A percentile compares a stretch with the other conserved stretches of the same genome.
Evolutionary conservation across 345 rosid genomes (phyloP).

Genomic region (Camelina laxa): DNA sequence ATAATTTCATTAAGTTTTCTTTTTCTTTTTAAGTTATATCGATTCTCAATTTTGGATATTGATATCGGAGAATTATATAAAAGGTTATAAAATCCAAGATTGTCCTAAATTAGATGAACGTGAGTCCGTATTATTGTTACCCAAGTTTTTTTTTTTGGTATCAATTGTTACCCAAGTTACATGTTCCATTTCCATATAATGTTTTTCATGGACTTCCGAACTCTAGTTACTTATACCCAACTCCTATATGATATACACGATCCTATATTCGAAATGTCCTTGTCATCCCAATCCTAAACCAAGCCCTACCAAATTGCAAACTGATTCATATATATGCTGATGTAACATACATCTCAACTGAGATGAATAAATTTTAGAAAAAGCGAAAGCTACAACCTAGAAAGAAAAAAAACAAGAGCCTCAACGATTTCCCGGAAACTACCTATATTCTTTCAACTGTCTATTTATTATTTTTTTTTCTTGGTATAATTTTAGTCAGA

Average conservation of each 20-base stretch:
- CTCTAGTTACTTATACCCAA: too few relatives aligned
- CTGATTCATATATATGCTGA: neutral
- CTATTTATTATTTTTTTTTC: neutral
- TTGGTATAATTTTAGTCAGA: neutral
- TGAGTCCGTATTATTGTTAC: too few relatives aligned
- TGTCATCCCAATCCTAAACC: neutral
- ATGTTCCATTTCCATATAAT: too few relatives aligned
- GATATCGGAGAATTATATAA: too few relatives aligned
- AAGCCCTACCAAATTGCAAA: neutral
- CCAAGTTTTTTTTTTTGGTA: too few relatives aligned
- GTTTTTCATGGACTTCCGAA: too few relatives aligned
- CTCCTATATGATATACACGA: neutral
- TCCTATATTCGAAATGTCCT: neutral
- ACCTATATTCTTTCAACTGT: neutral
- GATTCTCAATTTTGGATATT: too few relatives aligned
- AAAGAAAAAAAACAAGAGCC: neutral
- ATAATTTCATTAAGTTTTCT: too few relatives aligned
- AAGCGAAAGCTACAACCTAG: neutral
- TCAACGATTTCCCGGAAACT: neutral
- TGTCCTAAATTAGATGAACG: too few relatives aligned
- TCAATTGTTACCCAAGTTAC: too few relatives aligned
- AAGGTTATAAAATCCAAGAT: too few relatives aligned
- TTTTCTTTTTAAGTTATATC: too few relatives aligned
- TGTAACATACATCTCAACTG: neutral
- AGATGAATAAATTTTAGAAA: neutral